phyloP scores from a whole-genome alignment of 2,329 filamentous ascomycete species.

The Aspergillus ustus region DNA sequence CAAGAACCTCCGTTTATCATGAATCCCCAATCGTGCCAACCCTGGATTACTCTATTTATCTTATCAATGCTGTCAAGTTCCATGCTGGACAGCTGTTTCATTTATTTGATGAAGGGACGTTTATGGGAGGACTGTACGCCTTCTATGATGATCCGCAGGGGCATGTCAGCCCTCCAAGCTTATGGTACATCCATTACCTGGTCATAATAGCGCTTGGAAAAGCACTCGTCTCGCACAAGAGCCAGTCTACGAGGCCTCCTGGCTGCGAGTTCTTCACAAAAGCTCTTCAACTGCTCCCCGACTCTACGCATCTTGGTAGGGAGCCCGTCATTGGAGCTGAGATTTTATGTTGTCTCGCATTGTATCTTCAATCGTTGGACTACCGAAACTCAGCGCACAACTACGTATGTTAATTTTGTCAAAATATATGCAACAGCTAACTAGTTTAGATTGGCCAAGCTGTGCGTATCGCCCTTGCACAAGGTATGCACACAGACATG shows the following conservation, averaged over 20 bases:
- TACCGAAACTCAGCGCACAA: conserved; percentile 48
- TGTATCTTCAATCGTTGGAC: conserved; percentile 50
- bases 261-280: conserved; percentile 46
- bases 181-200: conserved; percentile 60
- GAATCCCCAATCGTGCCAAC: conserved; percentile 50
- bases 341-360: conserved; percentile 40
- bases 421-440: background rate
- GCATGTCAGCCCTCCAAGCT: conserved; percentile 33
- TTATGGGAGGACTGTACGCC: conserved; percentile 43
- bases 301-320: conserved; percentile 37
- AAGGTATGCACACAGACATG: conserved; percentile 35
- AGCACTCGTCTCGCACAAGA: conserved; percentile 50
- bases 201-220: conserved; percentile 62
- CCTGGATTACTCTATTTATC: conserved; percentile 56
- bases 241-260: conserved; percentile 34
- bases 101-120: conserved; percentile 59
- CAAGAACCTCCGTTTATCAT: conserved; percentile 32
- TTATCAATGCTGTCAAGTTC: conserved; percentile 62
- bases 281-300: conserved; percentile 46
- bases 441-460: conserved; percentile 38
- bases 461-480: conserved; percentile 32
- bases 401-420: conserved; percentile 33
- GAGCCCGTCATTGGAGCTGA: conserved; percentile 38
- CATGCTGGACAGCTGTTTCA: conserved; percentile 60
- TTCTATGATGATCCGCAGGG: conserved; percentile 43